Percentiles rank a stretch among this genome's conserved stretches.
phyloP scores from a whole-genome alignment of 2,329 filamentous ascomycete genomes.

The Teratosphaeriaceae sp. region DNA sequence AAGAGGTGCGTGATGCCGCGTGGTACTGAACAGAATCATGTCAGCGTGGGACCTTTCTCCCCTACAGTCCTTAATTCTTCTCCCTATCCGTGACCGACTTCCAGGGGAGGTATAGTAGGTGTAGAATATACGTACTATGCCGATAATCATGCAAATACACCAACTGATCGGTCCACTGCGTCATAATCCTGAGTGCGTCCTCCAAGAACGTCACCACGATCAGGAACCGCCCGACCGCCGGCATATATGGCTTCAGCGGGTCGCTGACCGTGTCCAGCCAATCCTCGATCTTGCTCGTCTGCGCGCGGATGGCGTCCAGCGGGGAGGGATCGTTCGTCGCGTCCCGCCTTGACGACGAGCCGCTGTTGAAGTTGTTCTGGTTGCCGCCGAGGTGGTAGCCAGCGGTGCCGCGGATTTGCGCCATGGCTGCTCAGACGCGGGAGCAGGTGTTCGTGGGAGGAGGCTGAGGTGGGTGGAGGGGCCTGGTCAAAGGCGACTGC shows the following conservation, averaged over 20 bases:
- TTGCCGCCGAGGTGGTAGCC: conserved; percentile 80
- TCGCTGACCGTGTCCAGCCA: conserved; percentile 79
- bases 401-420: conserved; percentile 57
- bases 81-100: not conserved
- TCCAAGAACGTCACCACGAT: conserved; percentile 99
- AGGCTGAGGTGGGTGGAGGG: no score
- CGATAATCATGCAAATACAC: conserved; percentile 88
- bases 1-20: conserved; percentile 85
- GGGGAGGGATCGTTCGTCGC: conserved; percentile 64
- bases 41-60: conserved; percentile 4
- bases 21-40: conserved; percentile 57
- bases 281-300: conserved; percentile 99
- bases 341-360: conserved; percentile 47
- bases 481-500: not conserved
- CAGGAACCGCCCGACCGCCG: conserved; percentile 90
- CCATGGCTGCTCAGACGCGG: conserved; percentile 36
- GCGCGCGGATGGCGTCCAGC: conserved; percentile 82
- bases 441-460: no score
- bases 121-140: conserved; percentile 60
- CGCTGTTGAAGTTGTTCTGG: conserved; percentile 58
- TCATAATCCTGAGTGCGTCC: conserved; percentile 91
- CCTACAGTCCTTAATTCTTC: not conserved
- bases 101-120: not conserved
- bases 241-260: conserved; percentile 94
- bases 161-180: conserved; percentile 95